Base-by-base conservation (phyloP, 345 rosid genomes). In the Anastatica hierochuntica region DNA sequence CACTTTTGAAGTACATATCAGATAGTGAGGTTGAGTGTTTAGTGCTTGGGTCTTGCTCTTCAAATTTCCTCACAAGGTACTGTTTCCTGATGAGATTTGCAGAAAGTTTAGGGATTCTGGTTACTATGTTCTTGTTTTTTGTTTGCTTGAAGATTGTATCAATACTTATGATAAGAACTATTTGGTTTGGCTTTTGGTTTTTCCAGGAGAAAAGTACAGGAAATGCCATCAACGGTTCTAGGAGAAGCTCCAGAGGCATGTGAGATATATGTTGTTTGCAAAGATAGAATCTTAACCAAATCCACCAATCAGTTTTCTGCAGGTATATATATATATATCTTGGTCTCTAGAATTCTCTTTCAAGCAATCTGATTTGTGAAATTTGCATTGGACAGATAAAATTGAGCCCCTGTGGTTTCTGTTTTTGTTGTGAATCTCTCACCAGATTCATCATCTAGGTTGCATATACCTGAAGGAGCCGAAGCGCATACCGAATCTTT, bases 11-110 rank as follows among this genome's bases (percentile, higher is more conserved):
- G 44, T 83, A 68, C 16, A 34, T 75, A 8, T 64, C 78, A 12
- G 78, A 73, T 47, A 60, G 59, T 14, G 67, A 82, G 52, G 72
- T 90, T 53, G 50, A 58, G 46, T 60, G 73, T 74, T 76, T 85
- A 65, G 86, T 85, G 9, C 57, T 83, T 76, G 95, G 95, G 6
- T 85, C 97, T 29, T 81, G 71, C 73, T 68, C 76, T 40, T 56
- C 75, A 0, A 76, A 61, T 70, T 70, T 58, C 48, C 53, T 89
- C 50, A 48, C 56, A 31, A 85, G 95, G 97, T 85, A 75, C 15
- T 36, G n/a, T 45, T 51, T 14, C 44, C 38, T 10, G 0, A 34
- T 27, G 34, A 12, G 38, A 16, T 13, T 43, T 50, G 7, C 5
- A 2, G 8, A 58, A 10, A 8, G 5, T 43, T 23, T 17, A 51